Evolutionary conservation across 2,329 filamentous ascomycete genomes (phyloP), one percentile per base, ranked within the genome.

Genomic region (Neocucurbitaria cava): DNA sequence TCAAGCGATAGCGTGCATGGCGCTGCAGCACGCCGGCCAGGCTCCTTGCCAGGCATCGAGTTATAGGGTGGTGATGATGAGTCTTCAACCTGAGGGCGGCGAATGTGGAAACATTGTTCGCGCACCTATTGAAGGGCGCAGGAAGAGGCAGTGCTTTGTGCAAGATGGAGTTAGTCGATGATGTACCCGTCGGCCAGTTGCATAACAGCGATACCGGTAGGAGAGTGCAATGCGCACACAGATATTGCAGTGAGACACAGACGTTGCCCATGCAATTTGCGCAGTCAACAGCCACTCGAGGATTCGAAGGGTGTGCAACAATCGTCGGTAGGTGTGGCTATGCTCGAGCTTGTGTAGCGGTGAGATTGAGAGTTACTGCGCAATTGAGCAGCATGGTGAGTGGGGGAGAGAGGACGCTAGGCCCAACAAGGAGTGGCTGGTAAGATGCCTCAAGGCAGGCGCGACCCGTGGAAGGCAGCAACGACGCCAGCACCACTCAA

Each of bases 351-450:
- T 49, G 58, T 52, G 48, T 45, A 58, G 57, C 67, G 66, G 67
- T 68, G 67, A 66, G 59, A 54, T 39, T 40, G 38, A 18, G 49
- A 28, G 33, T 49, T 54, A 59, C 62, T 68, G 65, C 65, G 66
- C 61, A 64, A 47, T 49, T 52, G 59, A 49, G 54, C 43, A 54
- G 23, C 4, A 23, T 33, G 43, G 21, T 49, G 43, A 33, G 51
- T 47, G 54, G 60, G 57, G 53, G 50, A 35, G 46, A 36, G 7
- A n/a, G 10, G 9, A 21, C 31, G 41, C 59, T 62, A 62, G 43
- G 26, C 56, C 56, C 17, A 13, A 47, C 23, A 15, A 39, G 52
- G 57, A 43, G 60, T 68, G 65, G 65, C 62, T 61, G 59, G 49
- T 52, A 60, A 59, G 49, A 58, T 60, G 55, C 56, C 51, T 55